Percentiles rank a stretch among this genome's conserved stretches.
Evolutionary conservation across 108 stramenopile species (phyloP).

Genomic region (Skeletonema potamos): DNA sequence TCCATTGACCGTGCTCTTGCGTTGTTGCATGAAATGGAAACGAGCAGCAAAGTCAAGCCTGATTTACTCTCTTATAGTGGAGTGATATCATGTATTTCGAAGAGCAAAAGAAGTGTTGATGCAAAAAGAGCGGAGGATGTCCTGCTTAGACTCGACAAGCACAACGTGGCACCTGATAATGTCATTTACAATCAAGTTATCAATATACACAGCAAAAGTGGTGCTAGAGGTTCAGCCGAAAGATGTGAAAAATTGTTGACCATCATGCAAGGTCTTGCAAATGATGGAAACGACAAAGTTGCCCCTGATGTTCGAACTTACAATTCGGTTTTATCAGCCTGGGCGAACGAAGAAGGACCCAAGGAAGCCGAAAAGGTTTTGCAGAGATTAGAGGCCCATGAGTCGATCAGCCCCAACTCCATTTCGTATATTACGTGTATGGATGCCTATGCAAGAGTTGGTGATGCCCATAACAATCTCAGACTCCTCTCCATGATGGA

Average conservation of each 20-base stretch:
- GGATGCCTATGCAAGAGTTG: conserved; percentile 47
- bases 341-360: conserved; percentile 23
- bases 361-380: conserved; percentile 12
- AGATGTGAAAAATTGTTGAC: conserved; percentile 13
- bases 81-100: conserved; percentile 18
- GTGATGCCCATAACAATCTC: conserved; percentile 25
- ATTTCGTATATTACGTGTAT: conserved; percentile 34
- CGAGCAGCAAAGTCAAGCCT: conserved; percentile 5
- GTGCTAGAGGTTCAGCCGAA: conserved; percentile 12
- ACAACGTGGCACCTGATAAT: conserved; percentile 15
- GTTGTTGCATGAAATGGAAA: conserved; percentile 17
- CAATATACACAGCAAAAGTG: conserved; percentile 25
- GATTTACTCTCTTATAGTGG: conserved; percentile 22
- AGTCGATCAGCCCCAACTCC: conserved; percentile 12
- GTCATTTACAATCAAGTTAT: conserved; percentile 35
- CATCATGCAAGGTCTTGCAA: conserved; percentile 20
- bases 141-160: not conserved
- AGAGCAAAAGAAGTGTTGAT: conserved; percentile 8
- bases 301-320: conserved; percentile 28
- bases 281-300: conserved; percentile 13
- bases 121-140: conserved; percentile 3
- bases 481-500: conserved; percentile 42
- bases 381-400: conserved; percentile 12
- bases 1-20: conserved; percentile 7
- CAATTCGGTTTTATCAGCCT: conserved; percentile 21